Evolutionary conservation across 345 rosid genomes (phyloP).

Genomic region (Barbarea vulgaris): DNA sequence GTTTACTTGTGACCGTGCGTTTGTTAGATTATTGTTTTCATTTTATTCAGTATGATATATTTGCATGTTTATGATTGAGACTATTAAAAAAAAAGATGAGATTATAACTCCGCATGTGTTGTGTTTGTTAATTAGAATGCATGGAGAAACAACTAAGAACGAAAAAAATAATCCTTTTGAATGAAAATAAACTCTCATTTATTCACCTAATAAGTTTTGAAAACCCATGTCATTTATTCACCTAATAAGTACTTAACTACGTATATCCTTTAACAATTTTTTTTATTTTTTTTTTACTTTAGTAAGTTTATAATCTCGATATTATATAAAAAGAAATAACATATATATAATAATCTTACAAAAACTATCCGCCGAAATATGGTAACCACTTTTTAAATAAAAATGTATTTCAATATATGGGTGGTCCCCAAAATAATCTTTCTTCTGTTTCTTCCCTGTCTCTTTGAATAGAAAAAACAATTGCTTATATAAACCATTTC

Average conservation of each 20-base stretch:
- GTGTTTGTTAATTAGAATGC: background rate
- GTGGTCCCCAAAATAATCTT: slow-evolving; percentile 29
- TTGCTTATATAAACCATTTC: slow-evolving; percentile 29
- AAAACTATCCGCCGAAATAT: background rate
- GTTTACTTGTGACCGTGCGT: too few species aligned
- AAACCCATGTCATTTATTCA: background rate
- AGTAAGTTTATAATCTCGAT: background rate
- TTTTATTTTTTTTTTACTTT: background rate
- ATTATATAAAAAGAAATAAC: background rate
- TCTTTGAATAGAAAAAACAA: slow-evolving; percentile 19
- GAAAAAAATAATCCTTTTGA: background rate
- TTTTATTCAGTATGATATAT: too few species aligned
- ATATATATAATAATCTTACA: background rate
- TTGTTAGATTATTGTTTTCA: too few species aligned
- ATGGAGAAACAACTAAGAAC: background rate
- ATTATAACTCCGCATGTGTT: background rate
- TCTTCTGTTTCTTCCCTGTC: slow-evolving; percentile 12
- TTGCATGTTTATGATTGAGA: background rate
- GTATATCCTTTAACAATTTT: too few species aligned
- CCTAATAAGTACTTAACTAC: background rate
- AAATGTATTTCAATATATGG: background rate
- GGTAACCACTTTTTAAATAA: background rate
- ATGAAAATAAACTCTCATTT: background rate
- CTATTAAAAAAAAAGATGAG: background rate
- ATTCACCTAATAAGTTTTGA: background rate